These are phyloP conservation scores for Lactarius trivialis DNA, from an alignment of 768 basidiomycete species.

Conservation along the genomic window DNA sequence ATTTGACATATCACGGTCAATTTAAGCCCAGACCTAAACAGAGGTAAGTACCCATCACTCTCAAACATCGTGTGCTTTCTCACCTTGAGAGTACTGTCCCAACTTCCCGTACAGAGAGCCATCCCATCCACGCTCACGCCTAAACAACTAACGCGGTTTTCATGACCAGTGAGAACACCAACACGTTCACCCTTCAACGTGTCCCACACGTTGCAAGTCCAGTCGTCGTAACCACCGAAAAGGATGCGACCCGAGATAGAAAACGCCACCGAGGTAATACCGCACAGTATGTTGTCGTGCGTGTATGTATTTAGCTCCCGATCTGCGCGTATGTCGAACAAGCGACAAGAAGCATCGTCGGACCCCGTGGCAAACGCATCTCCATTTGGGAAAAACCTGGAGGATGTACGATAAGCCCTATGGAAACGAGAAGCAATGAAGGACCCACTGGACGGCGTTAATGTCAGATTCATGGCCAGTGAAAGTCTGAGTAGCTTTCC, in stretches of 20 bases:
- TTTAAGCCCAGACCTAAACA: slow-evolving; percentile 77
- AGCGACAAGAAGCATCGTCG: slow-evolving; percentile 95
- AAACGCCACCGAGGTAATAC: slow-evolving; percentile 98
- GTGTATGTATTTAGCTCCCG: slow-evolving; percentile 95
- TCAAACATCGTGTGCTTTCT: slow-evolving; percentile 16
- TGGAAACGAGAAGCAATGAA: slow-evolving; percentile 4
- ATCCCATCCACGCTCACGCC: slow-evolving; percentile 96
- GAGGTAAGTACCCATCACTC: slow-evolving; percentile 8
- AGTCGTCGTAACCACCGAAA: slow-evolving; percentile 98
- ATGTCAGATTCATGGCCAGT: slow-evolving; percentile 98
- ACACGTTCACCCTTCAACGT: slow-evolving; percentile 97
- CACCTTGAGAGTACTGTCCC: slow-evolving; percentile 97
- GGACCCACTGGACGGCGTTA: slow-evolving; percentile 91
- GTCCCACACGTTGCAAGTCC: slow-evolving; percentile 99
- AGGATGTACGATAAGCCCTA: slow-evolving; percentile 7
- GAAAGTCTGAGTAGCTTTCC: slow-evolving; percentile 97
- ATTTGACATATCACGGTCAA: slow-evolving; percentile 10
- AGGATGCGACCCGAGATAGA: slow-evolving; percentile 95
- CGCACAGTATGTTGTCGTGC: slow-evolving; percentile 97
- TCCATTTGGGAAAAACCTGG: slow-evolving; percentile 97
- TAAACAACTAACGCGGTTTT: slow-evolving; percentile 95
- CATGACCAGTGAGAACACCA: slow-evolving; percentile 94
- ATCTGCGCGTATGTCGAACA: slow-evolving; percentile 97
- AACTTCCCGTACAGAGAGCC: slow-evolving; percentile 97
- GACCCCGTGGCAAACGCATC: slow-evolving; percentile 99